A percentile compares a stretch with the other conserved stretches of the same genome.
Evolutionary conservation across 495 filamentous ascomycete genomes (phyloP).

Genomic region (Penicillium dipodomyicola): DNA sequence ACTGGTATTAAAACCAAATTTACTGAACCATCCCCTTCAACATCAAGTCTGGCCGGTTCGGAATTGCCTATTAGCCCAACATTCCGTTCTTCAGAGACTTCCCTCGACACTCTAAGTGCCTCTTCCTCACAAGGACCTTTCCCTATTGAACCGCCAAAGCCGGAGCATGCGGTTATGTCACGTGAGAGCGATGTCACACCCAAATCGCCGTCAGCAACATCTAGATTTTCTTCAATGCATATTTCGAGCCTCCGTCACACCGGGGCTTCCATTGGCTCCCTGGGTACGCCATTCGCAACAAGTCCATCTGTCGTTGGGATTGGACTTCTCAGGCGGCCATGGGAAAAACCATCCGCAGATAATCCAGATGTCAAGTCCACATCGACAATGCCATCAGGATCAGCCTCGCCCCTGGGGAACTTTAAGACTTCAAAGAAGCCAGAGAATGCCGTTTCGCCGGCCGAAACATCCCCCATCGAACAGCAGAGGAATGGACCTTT

Average conservation of each 20-base stretch:
- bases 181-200: not conserved
- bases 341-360: conserved; percentile 1
- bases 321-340: not conserved
- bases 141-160: not conserved
- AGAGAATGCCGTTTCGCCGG: not conserved
- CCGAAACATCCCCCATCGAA: not conserved
- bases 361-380: not conserved
- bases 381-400: not conserved
- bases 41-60: not conserved
- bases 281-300: not conserved
- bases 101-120: not conserved
- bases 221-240: not conserved
- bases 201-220: not conserved
- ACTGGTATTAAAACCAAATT: not conserved
- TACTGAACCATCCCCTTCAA: not conserved
- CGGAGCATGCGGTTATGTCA: not conserved
- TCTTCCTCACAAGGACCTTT: not conserved
- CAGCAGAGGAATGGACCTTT: not conserved
- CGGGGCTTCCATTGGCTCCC: conserved; percentile 1
- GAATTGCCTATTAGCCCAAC: not conserved
- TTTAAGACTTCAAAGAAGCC: not conserved
- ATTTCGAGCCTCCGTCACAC: conserved; percentile 1
- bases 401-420: not conserved
- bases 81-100: not conserved
- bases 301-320: conserved; percentile 5